Base-by-base conservation (phyloP, 2,329 filamentous ascomycete genomes). In the Decorospora gaudefroyi region DNA sequence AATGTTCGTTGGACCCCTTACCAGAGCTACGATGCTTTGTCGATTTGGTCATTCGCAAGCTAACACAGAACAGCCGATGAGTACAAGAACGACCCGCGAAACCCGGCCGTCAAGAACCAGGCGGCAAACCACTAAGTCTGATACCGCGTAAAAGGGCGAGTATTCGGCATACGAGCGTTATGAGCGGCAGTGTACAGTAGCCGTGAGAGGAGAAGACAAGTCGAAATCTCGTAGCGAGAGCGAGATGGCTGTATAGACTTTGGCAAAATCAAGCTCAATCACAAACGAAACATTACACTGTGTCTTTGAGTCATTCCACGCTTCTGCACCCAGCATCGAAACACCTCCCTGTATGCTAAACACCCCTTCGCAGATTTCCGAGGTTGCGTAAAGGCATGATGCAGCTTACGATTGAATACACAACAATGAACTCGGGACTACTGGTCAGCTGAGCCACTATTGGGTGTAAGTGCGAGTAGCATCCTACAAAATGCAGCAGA, bases 71-170 rank as follows among this genome's bases (percentile, higher is more conserved):
- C 40, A 97, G 92, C 84, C 78, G 88, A 88, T 65, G 90, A 97
- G 79, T 96, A 83, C 84, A 95, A 91, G 85, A 95, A 96, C 80
- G 92, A 97, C 77, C 90, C 91, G 60, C 85, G 91, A 75, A 96
- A 96, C 83, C 85, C 84, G 59, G 59, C 61, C 35, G 42, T 62
- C 43, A 70, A 70, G 65, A 68, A 66, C 60, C 46, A 53, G 28
- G 43, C 55, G 28, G 39, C 61, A 30, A 62, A 50, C 47, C 67
- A 70, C 55, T 70, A 69, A 52, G 51, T 38, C 33, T 31, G 30
- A 52, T 35, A 38, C 22, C 38, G 22, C 28, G 45, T 39, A 43
- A 59, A 49, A 42, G 42, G 28, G 39, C 30, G 51, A 42, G 35
- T 37, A 50, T 35, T 47, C 42, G 47, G 25, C 38, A 49, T 31